phyloP scores from a whole-genome alignment of 2,329 filamentous ascomycete species.

The Gaeumannomyces tritici region DNA sequence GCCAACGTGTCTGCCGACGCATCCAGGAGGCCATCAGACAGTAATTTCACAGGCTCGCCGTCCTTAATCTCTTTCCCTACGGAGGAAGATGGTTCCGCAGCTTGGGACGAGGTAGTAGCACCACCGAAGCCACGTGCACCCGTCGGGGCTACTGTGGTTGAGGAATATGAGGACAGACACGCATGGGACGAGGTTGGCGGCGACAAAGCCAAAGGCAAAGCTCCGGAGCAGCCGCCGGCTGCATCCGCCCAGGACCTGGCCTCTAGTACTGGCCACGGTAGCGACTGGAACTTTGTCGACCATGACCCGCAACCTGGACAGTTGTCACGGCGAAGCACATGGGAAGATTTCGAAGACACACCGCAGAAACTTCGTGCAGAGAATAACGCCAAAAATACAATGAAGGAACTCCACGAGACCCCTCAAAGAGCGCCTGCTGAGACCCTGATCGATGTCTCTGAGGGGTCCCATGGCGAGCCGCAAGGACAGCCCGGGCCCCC shows the following conservation, averaged over 20 bases:
- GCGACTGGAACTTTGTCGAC: slow-evolving; percentile 43
- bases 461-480: background rate
- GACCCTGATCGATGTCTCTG: background rate
- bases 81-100: slow-evolving; percentile 26
- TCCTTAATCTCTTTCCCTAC: slow-evolving; percentile 25
- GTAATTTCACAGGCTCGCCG: slow-evolving; percentile 18
- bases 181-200: slow-evolving; percentile 39
- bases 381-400: background rate
- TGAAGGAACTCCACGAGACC: background rate
- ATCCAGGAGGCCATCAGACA: slow-evolving; percentile 20
- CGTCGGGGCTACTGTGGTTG: slow-evolving; percentile 12
- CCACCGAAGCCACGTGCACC: slow-evolving; percentile 13
- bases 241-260: slow-evolving; percentile 4
- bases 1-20: slow-evolving; percentile 11
- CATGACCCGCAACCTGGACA: slow-evolving; percentile 22
- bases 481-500: slow-evolving; percentile 16
- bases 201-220: slow-evolving; percentile 29
- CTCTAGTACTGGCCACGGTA: slow-evolving; percentile 13
- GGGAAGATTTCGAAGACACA: slow-evolving; percentile 28
- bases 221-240: slow-evolving; percentile 10
- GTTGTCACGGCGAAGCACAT: slow-evolving; percentile 24
- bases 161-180: slow-evolving; percentile 31
- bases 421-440: background rate
- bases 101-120: slow-evolving; percentile 27
- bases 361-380: slow-evolving; percentile 2